These are phyloP conservation scores for Alternaria sp. DNA, from an alignment of 2,329 filamentous ascomycete genomes.

Conservation along the genomic window DNA sequence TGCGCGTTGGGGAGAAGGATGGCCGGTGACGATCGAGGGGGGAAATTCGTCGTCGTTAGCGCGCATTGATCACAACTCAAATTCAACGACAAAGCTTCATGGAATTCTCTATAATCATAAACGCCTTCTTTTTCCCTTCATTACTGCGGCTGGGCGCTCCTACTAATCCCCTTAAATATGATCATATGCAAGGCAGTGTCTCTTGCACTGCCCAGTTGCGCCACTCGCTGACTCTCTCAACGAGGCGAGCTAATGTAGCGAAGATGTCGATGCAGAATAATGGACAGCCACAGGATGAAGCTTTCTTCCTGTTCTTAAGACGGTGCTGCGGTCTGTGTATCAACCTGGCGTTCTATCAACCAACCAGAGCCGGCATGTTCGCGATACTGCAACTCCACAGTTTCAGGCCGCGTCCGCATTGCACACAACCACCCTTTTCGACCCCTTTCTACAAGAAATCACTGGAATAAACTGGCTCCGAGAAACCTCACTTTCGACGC, in stretches of 20 bases:
- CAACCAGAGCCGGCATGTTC: background rate
- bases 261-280: background rate
- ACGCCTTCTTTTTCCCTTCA: background rate
- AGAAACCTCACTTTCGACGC: background rate
- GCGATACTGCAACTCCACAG: background rate
- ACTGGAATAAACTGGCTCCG: background rate
- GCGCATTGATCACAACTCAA: constrained; percentile 15
- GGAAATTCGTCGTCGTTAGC: constrained; percentile 7
- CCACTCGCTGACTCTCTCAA: background rate
- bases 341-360: background rate
- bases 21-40: constrained; percentile 1
- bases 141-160: background rate
- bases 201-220: background rate
- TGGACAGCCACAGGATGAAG: background rate
- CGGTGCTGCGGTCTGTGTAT: background rate
- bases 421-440: background rate
- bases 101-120: background rate
- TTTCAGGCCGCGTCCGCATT: background rate
- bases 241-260: background rate
- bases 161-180: background rate
- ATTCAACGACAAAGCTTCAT: constrained; percentile 10
- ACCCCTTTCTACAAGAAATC: background rate
- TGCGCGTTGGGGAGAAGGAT: background rate
- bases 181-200: background rate
- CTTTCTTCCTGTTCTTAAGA: background rate